Evolutionary conservation across 768 basidiomycete genomes (phyloP).

Genomic region (Rhodotorula diobovata): DNA sequence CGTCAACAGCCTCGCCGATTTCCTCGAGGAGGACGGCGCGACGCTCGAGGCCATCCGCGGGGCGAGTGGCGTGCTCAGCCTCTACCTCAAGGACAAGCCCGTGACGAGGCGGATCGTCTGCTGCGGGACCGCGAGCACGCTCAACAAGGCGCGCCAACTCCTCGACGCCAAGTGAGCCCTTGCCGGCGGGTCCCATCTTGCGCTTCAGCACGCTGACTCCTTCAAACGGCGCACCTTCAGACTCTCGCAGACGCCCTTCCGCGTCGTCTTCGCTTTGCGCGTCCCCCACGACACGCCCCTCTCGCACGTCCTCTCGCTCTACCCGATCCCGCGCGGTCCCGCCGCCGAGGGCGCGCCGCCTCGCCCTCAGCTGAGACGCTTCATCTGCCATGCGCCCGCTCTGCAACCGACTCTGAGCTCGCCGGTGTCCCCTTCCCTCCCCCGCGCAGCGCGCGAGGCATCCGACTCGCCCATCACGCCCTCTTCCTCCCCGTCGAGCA

Average conservation of each 20-base stretch:
- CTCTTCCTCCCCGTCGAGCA: conserved; percentile 1
- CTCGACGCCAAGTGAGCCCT: conserved; percentile 20
- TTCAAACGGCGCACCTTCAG: neutral
- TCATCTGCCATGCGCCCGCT: too few species aligned
- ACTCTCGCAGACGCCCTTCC: conserved; percentile 29
- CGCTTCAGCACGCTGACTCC: too few species aligned
- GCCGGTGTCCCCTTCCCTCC: too few species aligned
- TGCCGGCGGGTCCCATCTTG: too few species aligned
- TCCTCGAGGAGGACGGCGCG: conserved; percentile 2
- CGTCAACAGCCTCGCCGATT: conserved; percentile 24
- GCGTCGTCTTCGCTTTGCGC: conserved; percentile 16
- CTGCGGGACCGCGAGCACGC: conserved; percentile 8
- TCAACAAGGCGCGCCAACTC: conserved; percentile 24
- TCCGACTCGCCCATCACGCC: too few species aligned
- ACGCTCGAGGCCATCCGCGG: conserved; percentile 1
- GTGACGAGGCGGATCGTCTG: neutral
- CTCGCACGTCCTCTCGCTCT: neutral
- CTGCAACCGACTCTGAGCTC: too few species aligned
- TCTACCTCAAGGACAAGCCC: neutral
- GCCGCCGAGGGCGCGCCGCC: too few species aligned
- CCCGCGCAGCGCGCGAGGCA: too few species aligned
- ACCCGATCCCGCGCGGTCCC: too few species aligned
- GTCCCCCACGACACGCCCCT: neutral
- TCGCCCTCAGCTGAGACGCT: neutral
- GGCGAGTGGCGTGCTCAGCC: conserved; percentile 9